A percentile compares a stretch with the other conserved stretches of the same genome.
Conservation (phyloP, 148 eudicot species). For the Camellia japonica region DNA sequence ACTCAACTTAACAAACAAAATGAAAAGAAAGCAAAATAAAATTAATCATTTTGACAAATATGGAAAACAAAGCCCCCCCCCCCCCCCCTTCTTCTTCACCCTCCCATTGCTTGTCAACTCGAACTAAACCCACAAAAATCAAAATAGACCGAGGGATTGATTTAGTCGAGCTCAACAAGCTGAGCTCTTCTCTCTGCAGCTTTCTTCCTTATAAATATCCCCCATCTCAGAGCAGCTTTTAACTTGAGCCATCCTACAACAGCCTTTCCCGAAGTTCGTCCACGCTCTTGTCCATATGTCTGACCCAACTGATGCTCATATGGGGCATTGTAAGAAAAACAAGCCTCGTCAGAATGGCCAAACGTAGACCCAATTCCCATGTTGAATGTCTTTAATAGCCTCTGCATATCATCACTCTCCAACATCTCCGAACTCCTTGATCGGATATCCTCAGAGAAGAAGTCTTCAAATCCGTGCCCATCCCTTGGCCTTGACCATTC, state of each 20-base stretch:
- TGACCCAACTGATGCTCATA: slow-evolving; percentile 27
- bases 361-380: slow-evolving; percentile 25
- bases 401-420: slow-evolving; percentile 45
- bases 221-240: slow-evolving; percentile 49
- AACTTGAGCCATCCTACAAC: slow-evolving; percentile 44
- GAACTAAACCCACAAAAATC: background rate
- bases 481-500: slow-evolving; percentile 23
- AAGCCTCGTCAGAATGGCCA: slow-evolving; percentile 22
- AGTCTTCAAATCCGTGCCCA: slow-evolving; percentile 25
- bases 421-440: slow-evolving; percentile 44
- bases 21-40: too few species aligned
- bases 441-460: slow-evolving; percentile 32
- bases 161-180: slow-evolving; percentile 36
- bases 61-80: too few species aligned
- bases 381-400: slow-evolving; percentile 26
- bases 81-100: too few species aligned
- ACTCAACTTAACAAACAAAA: too few species aligned
- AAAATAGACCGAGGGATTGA: background rate
- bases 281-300: slow-evolving; percentile 19
- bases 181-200: slow-evolving; percentile 44
- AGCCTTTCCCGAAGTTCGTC: slow-evolving; percentile 35
- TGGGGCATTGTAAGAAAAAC: slow-evolving; percentile 21
- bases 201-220: slow-evolving; percentile 36
- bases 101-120: background rate
- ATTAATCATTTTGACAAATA: too few species aligned